Conservation (phyloP, 352 stramenopile genomes). For the Globisporangium perplexum region DNA sequence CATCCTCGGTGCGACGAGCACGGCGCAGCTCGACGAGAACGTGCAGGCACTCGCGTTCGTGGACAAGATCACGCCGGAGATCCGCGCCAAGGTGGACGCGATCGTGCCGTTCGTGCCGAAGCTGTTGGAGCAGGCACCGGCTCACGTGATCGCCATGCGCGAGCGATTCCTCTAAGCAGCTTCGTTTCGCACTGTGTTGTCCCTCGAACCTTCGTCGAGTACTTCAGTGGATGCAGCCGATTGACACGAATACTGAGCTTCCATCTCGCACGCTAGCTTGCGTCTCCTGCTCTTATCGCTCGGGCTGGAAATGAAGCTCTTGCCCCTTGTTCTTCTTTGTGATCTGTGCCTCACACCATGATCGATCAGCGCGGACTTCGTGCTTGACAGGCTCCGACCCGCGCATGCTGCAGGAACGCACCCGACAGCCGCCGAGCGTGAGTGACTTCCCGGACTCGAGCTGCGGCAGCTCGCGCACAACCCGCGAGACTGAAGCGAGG, state of each 20-base stretch:
- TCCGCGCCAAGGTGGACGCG: slow-evolving; percentile 59
- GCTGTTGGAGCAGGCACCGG: slow-evolving; percentile 19
- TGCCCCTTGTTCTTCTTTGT: slow-evolving; percentile 32
- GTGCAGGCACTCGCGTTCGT: slow-evolving; percentile 53
- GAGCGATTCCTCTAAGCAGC: slow-evolving; percentile 33
- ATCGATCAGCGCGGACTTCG: not conserved
- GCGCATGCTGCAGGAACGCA: slow-evolving; percentile 30
- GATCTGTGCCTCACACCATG: slow-evolving; percentile 4
- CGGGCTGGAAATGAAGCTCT: slow-evolving; percentile 30
- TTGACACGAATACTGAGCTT: no score
- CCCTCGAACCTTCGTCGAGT: no score
- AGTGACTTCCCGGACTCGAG: slow-evolving; percentile 63
- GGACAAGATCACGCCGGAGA: slow-evolving; percentile 66
- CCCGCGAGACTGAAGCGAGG: slow-evolving; percentile 37
- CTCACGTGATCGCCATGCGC: no score
- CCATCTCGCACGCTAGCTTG: no score
- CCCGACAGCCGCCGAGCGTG: slow-evolving; percentile 60
- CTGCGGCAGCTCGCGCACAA: slow-evolving; percentile 37
- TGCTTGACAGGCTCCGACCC: not conserved
- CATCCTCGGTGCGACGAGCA: slow-evolving; percentile 6
- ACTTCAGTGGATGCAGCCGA: no score
- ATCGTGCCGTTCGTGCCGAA: slow-evolving; percentile 58
- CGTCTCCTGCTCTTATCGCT: no score
- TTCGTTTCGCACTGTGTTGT: no score
- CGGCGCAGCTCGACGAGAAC: slow-evolving; percentile 71